Conservation (phyloP, 2,329 filamentous ascomycete species). For the Laburnicola sp. region DNA sequence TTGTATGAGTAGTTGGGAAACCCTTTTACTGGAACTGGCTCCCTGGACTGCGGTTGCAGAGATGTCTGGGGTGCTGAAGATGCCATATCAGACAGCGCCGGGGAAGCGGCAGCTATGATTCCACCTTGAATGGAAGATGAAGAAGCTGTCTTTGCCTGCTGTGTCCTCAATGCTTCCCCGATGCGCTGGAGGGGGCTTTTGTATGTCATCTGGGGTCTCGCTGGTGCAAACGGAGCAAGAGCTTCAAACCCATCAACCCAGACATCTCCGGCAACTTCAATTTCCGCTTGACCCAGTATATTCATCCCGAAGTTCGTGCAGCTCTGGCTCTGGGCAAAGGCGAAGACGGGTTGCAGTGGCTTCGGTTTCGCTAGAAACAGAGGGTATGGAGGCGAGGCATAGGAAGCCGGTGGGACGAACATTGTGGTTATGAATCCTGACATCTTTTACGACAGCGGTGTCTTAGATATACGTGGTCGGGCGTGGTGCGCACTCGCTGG, state of each 20-base stretch:
- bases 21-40: constrained; percentile 27
- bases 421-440: constrained; percentile 81
- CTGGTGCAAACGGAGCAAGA: constrained; percentile 22
- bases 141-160: constrained; percentile 13
- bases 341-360: constrained; percentile 50
- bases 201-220: constrained; percentile 31
- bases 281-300: constrained; percentile 18
- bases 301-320: constrained; percentile 37
- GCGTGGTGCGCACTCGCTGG: constrained; percentile 22
- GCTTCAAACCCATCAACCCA: constrained; percentile 16
- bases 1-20: constrained; percentile 42
- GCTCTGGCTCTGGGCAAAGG: constrained; percentile 49
- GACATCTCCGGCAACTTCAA: constrained; percentile 12
- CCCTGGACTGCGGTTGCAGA: constrained; percentile 5
- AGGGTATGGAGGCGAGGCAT: constrained; percentile 35
- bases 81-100: neutral
- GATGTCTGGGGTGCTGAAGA: constrained; percentile 7
- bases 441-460: constrained; percentile 54
- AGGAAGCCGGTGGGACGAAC: constrained; percentile 58
- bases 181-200: constrained; percentile 39
- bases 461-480: constrained; percentile 24
- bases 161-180: constrained; percentile 31
- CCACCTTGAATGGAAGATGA: neutral
- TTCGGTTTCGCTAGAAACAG: constrained; percentile 37
- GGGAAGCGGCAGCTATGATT: neutral